phyloP scores from a whole-genome alignment of 2,329 filamentous ascomycete species.

The Cordyceps sp. region DNA sequence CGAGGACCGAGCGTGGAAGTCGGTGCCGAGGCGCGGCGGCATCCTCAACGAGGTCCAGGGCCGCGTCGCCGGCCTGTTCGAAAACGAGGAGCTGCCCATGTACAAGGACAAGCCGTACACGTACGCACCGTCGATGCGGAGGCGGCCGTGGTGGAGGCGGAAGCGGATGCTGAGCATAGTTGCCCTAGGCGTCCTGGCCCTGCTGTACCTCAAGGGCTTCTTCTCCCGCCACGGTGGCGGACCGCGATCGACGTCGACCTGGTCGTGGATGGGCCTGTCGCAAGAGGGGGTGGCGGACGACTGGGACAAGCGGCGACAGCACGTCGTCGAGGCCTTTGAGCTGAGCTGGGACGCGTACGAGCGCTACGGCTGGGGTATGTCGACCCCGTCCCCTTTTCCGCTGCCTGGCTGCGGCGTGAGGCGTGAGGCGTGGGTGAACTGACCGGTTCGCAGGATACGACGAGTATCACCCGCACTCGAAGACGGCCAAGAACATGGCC shows the following conservation, averaged over 20 bases:
- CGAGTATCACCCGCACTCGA: slow-evolving; percentile 71
- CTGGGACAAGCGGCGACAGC: slow-evolving; percentile 64
- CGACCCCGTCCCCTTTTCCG: neutral
- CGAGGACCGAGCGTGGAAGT: slow-evolving; percentile 51
- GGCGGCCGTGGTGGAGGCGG: slow-evolving; percentile 42
- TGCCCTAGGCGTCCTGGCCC: slow-evolving; percentile 33
- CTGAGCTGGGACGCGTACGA: slow-evolving; percentile 89
- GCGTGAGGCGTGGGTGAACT: too few species aligned
- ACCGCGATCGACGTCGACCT: slow-evolving; percentile 21
- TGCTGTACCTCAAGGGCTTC: slow-evolving; percentile 57
- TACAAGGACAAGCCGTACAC: slow-evolving; percentile 98
- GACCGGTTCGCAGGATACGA: slow-evolving; percentile 73
- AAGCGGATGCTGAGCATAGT: slow-evolving; percentile 40
- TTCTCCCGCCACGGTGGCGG: slow-evolving; percentile 17
- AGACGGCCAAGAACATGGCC: slow-evolving; percentile 70
- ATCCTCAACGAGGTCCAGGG: slow-evolving; percentile 39
- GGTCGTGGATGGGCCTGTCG: slow-evolving; percentile 41
- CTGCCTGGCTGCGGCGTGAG: too few species aligned
- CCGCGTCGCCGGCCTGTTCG: slow-evolving; percentile 48
- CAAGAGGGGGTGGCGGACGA: slow-evolving; percentile 34
- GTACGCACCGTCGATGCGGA: slow-evolving; percentile 43
- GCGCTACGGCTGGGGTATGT: slow-evolving; percentile 82
- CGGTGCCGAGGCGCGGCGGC: slow-evolving; percentile 20
- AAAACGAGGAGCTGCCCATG: slow-evolving; percentile 54
- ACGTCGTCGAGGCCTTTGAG: slow-evolving; percentile 77